Conservation (phyloP, 148 eudicot genomes). For the Heliosperma pusillum region DNA sequence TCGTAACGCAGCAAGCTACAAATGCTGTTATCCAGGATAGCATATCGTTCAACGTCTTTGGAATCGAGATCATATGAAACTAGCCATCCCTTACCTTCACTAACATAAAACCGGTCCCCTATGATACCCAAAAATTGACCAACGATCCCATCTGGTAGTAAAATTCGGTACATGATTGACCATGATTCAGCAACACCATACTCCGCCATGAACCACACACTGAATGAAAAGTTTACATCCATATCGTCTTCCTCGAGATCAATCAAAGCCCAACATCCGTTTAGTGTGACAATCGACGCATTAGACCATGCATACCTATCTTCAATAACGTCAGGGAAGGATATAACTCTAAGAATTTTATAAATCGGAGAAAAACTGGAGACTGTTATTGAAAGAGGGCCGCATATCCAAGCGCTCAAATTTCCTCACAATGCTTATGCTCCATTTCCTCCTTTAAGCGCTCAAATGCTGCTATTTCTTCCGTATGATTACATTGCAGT, state of each 20-base stretch:
- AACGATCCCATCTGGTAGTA: too few relatives aligned
- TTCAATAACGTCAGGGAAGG: not conserved
- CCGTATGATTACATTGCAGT: too few relatives aligned
- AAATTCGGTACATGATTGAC: too few relatives aligned
- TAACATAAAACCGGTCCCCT: too few relatives aligned
- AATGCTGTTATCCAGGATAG: not conserved
- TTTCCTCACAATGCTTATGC: too few relatives aligned
- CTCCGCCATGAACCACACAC: not conserved
- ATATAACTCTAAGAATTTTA: not conserved
- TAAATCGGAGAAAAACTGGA: not conserved
- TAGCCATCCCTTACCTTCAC: too few relatives aligned
- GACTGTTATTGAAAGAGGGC: too few relatives aligned
- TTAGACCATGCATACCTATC: not conserved
- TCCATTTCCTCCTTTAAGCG: too few relatives aligned
- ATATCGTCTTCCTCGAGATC: not conserved
- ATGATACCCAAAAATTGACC: too few relatives aligned
- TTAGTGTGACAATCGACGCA: not conserved
- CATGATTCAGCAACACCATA: not conserved
- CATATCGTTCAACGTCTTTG: not conserved
- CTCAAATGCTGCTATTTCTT: too few relatives aligned
- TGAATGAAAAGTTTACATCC: too few relatives aligned
- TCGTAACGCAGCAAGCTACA: not conserved
- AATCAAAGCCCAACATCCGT: not conserved
- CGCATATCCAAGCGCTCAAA: not conserved
- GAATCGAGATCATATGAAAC: not conserved